These are phyloP conservation scores for Auricularia heimuer DNA, from an alignment of 768 basidiomycete genomes.

Conservation along the genomic window DNA sequence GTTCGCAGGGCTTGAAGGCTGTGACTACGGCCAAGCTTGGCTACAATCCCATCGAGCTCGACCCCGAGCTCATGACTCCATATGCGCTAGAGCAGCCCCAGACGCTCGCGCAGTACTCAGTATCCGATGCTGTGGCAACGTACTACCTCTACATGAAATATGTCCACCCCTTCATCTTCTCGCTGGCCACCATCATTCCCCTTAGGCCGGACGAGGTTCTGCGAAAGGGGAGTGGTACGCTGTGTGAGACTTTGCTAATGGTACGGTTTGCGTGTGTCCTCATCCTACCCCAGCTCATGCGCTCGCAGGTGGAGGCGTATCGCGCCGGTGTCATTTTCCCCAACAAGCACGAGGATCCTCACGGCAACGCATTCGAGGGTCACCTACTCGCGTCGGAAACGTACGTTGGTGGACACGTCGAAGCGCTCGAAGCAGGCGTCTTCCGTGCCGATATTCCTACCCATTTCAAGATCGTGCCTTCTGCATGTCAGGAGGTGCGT, in stretches of 20 bases:
- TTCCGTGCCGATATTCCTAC: constrained; percentile 93
- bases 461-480: constrained; percentile 90
- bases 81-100: constrained; percentile 97
- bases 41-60: constrained; percentile 93
- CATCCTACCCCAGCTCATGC: background rate
- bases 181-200: constrained; percentile 97
- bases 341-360: constrained; percentile 87
- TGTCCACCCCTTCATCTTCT: constrained; percentile 98
- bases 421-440: constrained; percentile 95
- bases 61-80: constrained; percentile 99
- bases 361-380: constrained; percentile 89
- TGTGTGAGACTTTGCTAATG: constrained; percentile 97
- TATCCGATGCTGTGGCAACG: constrained; percentile 99
- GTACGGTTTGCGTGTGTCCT: constrained; percentile 34
- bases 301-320: constrained; percentile 83
- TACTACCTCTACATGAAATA: constrained; percentile 99
- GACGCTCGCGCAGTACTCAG: constrained; percentile 90
- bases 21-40: constrained; percentile 94
- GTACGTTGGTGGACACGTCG: constrained; percentile 97
- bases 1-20: constrained; percentile 95
- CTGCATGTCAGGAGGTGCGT: constrained; percentile 72
- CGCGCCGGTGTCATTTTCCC: constrained; percentile 92
- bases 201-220: constrained; percentile 93
- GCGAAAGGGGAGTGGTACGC: constrained; percentile 89
- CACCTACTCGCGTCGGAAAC: constrained; percentile 96